Base-by-base conservation (phyloP, 2,329 filamentous ascomycete genomes). In the Niveomyces coronatus region DNA sequence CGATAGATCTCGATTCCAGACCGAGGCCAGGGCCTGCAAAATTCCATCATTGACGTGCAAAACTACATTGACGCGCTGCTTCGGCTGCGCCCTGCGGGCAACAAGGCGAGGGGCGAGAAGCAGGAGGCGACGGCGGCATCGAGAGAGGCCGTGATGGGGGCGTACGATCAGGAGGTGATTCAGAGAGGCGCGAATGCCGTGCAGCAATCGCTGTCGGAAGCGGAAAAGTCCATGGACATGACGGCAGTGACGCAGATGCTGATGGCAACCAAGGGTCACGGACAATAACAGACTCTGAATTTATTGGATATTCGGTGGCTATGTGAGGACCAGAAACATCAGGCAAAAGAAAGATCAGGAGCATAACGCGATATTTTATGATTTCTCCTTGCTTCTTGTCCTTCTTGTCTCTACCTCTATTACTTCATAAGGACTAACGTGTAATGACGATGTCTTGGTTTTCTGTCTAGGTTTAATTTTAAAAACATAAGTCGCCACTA, bases 11-110 rank as follows among this genome's bases (percentile, higher is more conserved):
- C 7, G 11, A 15, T 9, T 23, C 2, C n/a, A 58, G 56, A 60
- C 44, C 59, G 64, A n/a, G 65, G 63, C 1, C 65, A 68, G 45
- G 63, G 63, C 7, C 55, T 64, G 24, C 64, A 68, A 41, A 60
- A 67, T 43, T 57, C 56, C 20, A 60, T 68, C 29, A 49, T 49
- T 1, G 64, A 67, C 37, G 62, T 56, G 9, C 46, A 52, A 23
- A 57, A 61, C 37, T 60, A 62, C 32, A 48, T 66, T 2, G 41
- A 54, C n/a, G 51, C 52, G 4, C 43, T 63, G 8, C n/a, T 48
- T 5, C 39, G 45, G 28, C 39, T 57, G 4, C 36, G 48, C 15
- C 43, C 47, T 13, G 22, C n/a, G n/a, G n/a, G n/a, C n/a, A n/a
- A n/a, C n/a, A n/a, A n/a, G n/a, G n/a, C n/a, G n/a, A n/a, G n/a